Conservation (phyloP, 2,329 filamentous ascomycete species). For the Nemania diffusa region DNA sequence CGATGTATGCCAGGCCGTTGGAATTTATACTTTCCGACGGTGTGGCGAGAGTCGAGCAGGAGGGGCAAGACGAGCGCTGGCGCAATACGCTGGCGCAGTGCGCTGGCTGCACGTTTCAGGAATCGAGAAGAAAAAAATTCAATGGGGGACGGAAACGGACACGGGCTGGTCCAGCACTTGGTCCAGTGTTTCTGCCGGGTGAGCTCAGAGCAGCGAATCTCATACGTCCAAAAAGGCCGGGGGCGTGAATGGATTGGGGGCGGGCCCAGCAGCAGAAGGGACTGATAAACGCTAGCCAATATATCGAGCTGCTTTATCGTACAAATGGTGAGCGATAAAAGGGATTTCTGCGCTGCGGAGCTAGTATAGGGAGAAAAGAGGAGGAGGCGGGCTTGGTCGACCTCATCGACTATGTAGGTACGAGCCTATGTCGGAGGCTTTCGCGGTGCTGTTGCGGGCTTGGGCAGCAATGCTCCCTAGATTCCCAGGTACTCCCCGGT, state of each 20-base stretch:
- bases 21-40: constrained; percentile 37
- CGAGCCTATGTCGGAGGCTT: constrained; percentile 52
- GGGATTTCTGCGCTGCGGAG: constrained; percentile 32
- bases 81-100: constrained; percentile 42
- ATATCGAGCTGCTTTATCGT: constrained; percentile 29
- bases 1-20: constrained; percentile 32
- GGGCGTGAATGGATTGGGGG: constrained; percentile 40
- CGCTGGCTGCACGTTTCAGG: constrained; percentile 44
- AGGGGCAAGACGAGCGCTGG: constrained; percentile 35
- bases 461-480: constrained; percentile 54
- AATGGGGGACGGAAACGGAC: constrained; percentile 38
- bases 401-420: no score
- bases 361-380: constrained; percentile 33
- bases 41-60: constrained; percentile 34
- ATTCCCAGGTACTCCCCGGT: constrained; percentile 51
- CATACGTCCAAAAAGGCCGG: constrained; percentile 42
- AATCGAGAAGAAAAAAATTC: constrained; percentile 37
- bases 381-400: constrained; percentile 43
- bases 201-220: constrained; percentile 43
- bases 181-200: constrained; percentile 43
- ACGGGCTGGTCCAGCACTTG: constrained; percentile 41
- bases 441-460: constrained; percentile 50
- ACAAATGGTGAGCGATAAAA: constrained; percentile 35
- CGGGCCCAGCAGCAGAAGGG: constrained; percentile 42
- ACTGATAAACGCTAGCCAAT: constrained; percentile 33